Conservation (phyloP, 768 basidiomycete species). For the Tephrocybe rancida region DNA sequence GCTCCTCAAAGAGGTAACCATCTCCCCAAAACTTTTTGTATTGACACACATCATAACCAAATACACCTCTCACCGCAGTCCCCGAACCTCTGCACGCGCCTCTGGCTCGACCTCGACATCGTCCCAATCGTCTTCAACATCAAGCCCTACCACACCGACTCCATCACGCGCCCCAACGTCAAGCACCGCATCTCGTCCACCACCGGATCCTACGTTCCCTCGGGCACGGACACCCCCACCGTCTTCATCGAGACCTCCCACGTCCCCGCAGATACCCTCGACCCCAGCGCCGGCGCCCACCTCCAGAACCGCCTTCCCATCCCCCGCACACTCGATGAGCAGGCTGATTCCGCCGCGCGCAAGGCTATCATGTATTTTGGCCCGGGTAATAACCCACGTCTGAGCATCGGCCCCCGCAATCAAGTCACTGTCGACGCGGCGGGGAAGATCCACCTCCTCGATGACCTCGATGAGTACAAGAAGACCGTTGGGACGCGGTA, state of each 20-base stretch:
- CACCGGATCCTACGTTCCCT: conserved; percentile 75
- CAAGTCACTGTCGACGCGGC: conserved; percentile 87
- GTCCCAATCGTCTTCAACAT: conserved; percentile 87
- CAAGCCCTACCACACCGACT: conserved; percentile 82
- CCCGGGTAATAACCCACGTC: conserved; percentile 81
- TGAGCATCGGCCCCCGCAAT: conserved; percentile 81
- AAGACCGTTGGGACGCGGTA: conserved; percentile 68
- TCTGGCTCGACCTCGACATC: conserved; percentile 84
- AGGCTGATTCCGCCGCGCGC: conserved; percentile 85
- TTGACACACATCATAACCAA: conserved; percentile 11
- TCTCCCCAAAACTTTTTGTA: conserved; percentile 14
- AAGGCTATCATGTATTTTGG: conserved; percentile 85
- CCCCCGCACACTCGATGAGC: conserved; percentile 77
- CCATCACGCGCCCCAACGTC: conserved; percentile 74
- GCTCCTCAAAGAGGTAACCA: conserved; percentile 65
- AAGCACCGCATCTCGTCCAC: conserved; percentile 85
- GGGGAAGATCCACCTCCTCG: conserved; percentile 84
- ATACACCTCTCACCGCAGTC: conserved; percentile 42
- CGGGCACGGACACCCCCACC: conserved; percentile 77
- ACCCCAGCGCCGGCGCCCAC: no score
- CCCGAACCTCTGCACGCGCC: conserved; percentile 82
- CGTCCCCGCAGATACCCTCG: conserved; percentile 39
- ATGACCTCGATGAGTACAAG: conserved; percentile 78
- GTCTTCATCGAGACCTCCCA: conserved; percentile 64
- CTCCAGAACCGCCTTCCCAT: conserved; percentile 67